Conservation (phyloP, 2,329 filamentous ascomycete species). For the Exophiala calicioides region DNA sequence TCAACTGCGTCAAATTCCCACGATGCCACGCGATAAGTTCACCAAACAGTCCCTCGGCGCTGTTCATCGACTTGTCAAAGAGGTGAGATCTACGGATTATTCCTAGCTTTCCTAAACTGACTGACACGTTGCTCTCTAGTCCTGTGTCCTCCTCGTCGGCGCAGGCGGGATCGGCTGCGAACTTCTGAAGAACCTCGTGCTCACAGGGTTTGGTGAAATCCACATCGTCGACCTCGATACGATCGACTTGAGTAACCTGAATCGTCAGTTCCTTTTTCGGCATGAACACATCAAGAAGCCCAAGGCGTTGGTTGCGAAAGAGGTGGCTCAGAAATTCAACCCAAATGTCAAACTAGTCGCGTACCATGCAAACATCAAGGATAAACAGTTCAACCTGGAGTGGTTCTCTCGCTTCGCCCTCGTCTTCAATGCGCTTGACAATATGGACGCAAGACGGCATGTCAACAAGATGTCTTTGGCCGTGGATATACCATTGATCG, state of each 20-base stretch:
- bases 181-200: constrained; percentile 91
- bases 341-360: constrained; percentile 82
- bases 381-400: constrained; percentile 76
- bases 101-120: constrained; percentile 1
- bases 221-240: constrained; percentile 97
- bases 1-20: constrained; percentile 1
- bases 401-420: constrained; percentile 83
- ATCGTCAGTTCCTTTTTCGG: constrained; percentile 94
- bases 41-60: constrained; percentile 66
- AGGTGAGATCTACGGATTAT: constrained; percentile 53
- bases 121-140: constrained; percentile 51
- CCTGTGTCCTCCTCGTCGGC: constrained; percentile 88
- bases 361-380: constrained; percentile 94
- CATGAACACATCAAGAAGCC: constrained; percentile 98
- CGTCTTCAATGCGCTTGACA: constrained; percentile 97
- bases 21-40: constrained; percentile 50
- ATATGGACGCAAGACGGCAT: constrained; percentile 87
- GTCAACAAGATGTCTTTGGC: constrained; percentile 98
- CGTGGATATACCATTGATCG: constrained; percentile 84
- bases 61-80: constrained; percentile 66
- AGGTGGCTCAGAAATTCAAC: constrained; percentile 87
- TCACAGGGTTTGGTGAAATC: constrained; percentile 88
- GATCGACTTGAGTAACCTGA: constrained; percentile 96
- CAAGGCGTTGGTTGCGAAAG: constrained; percentile 90
- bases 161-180: constrained; percentile 98